These are phyloP conservation scores for Beta macrorhiza DNA, from an alignment of 179 eudicot genomes.

Conservation along the genomic window DNA sequence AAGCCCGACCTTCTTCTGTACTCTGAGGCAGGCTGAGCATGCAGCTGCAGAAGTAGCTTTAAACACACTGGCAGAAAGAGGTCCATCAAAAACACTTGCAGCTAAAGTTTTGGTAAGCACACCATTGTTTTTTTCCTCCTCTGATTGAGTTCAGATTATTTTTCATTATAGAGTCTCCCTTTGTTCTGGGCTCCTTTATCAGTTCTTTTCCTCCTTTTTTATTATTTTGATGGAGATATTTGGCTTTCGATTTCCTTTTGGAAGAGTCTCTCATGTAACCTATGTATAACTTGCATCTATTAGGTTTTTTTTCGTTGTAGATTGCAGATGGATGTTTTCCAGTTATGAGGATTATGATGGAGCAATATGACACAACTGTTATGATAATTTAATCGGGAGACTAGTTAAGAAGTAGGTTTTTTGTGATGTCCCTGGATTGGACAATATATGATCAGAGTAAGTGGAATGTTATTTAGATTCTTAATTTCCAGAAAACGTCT, in stretches of 20 bases:
- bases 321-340: neutral
- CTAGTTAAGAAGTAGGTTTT: too few relatives aligned
- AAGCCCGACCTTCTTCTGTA: constrained; percentile 50
- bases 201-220: too few relatives aligned
- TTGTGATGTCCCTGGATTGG: neutral
- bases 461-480: neutral
- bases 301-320: neutral
- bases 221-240: neutral
- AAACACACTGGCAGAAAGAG: constrained; percentile 47
- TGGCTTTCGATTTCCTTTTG: neutral
- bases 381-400: neutral
- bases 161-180: neutral
- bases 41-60: constrained; percentile 67
- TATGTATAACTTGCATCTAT: neutral
- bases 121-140: neutral
- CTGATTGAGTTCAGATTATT: neutral
- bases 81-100: constrained; percentile 58
- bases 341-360: neutral
- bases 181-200: neutral
- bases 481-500: neutral
- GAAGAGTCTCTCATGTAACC: neutral
- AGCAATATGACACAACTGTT: constrained; percentile 6
- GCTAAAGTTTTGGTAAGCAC: constrained; percentile 49
- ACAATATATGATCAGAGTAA: neutral
- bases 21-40: constrained; percentile 60